These are phyloP conservation scores for Penicillium bialowiezense DNA, from an alignment of 495 filamentous ascomycete species.

Conservation along the genomic window DNA sequence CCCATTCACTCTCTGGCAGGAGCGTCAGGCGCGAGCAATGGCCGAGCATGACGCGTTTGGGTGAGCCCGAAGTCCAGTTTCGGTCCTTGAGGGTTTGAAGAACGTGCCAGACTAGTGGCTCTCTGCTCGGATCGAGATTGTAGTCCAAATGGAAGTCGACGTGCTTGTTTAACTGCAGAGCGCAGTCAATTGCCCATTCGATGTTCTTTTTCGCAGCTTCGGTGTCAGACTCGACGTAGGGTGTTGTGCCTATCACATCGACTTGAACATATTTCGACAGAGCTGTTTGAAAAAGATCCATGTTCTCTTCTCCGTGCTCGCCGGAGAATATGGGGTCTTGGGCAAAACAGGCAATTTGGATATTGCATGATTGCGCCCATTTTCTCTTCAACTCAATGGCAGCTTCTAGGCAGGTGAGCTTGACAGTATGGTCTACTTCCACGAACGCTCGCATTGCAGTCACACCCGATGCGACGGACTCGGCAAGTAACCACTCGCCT, in stretches of 20 bases:
- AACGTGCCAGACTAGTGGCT: slow-evolving; percentile 52
- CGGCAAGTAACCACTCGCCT: slow-evolving; percentile 63
- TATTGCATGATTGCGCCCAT: slow-evolving; percentile 51
- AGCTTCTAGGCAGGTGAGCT: slow-evolving; percentile 54
- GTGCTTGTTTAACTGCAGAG: slow-evolving; percentile 48
- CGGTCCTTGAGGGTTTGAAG: slow-evolving; percentile 45
- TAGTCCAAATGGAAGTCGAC: slow-evolving; percentile 77
- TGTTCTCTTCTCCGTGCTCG: slow-evolving; percentile 42
- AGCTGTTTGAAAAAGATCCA: slow-evolving; percentile 48
- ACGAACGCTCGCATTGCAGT: slow-evolving; percentile 72
- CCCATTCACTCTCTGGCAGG: slow-evolving; percentile 49
- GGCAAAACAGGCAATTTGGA: slow-evolving; percentile 73
- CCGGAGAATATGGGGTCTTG: slow-evolving; percentile 67
- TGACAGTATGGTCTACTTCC: slow-evolving; percentile 65
- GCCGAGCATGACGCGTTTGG: slow-evolving; percentile 58
- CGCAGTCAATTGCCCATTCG: slow-evolving; percentile 56
- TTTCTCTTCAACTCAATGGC: slow-evolving; percentile 56
- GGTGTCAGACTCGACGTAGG: slow-evolving; percentile 62
- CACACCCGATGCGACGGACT: slow-evolving; percentile 64
- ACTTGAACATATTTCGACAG: slow-evolving; percentile 34
- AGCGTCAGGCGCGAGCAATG: slow-evolving; percentile 70
- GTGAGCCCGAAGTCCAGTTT: slow-evolving; percentile 40
- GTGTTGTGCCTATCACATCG: slow-evolving; percentile 65
- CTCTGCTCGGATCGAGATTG: slow-evolving; percentile 48
- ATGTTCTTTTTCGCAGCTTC: slow-evolving; percentile 56